phyloP scores from a whole-genome alignment of 345 rosid species.

The Acer saccharum region DNA sequence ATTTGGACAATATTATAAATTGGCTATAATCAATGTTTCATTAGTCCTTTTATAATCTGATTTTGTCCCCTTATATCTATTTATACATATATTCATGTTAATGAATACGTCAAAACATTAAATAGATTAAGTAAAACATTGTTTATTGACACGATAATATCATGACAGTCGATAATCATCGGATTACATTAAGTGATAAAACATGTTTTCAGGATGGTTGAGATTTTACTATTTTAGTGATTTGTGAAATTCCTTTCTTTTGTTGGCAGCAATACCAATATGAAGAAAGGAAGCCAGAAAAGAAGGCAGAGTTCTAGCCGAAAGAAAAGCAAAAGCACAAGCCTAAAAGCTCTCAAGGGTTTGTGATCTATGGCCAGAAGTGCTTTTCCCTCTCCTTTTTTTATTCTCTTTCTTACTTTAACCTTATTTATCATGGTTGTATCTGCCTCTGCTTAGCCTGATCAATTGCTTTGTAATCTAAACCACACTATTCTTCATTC shows the following conservation, averaged over 20 bases:
- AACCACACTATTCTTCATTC: neutral
- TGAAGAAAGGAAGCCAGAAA: slow-evolving; percentile 9
- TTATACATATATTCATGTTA: no score
- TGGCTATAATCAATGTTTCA: no score
- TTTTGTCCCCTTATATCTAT: no score
- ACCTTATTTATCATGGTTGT: neutral
- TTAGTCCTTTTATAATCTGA: no score
- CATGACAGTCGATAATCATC: no score
- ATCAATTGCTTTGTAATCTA: neutral
- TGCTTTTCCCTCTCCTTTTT: slow-evolving; percentile 10
- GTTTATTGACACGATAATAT: no score
- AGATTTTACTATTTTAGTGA: neutral
- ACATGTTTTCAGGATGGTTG: no score
- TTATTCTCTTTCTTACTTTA: neutral
- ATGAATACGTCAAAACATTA: no score
- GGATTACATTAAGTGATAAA: no score
- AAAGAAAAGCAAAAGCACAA: slow-evolving; percentile 10
- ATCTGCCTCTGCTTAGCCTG: neutral
- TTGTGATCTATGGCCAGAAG: slow-evolving; percentile 8
- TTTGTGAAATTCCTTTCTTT: slow-evolving; percentile 32
- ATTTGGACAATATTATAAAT: no score
- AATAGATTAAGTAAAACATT: no score
- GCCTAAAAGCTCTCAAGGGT: neutral
- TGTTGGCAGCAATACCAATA: slow-evolving; percentile 16
- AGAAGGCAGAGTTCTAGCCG: neutral